A percentile compares a stretch with the other conserved stretches of the same genome.
Conservation (phyloP, 2,329 filamentous ascomycete species). For the Cordyceps farinosa region DNA sequence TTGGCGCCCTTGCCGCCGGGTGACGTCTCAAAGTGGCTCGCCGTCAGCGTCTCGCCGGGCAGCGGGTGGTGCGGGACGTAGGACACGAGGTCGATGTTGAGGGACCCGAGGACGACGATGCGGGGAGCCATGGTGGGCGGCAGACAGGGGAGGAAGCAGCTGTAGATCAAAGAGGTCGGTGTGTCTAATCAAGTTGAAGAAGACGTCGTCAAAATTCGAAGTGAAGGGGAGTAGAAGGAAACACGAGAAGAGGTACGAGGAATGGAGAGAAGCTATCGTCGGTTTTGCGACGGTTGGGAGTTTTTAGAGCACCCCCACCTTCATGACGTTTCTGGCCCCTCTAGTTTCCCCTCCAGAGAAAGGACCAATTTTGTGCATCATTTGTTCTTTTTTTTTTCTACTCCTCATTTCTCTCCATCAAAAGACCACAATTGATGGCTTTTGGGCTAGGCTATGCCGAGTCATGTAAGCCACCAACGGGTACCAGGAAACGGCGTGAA, state of each 20-base stretch:
- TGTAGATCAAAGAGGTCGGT: conserved; percentile 14
- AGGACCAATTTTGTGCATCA: neutral
- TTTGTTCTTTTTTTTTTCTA: neutral
- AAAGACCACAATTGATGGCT: neutral
- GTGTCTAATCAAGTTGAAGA: too few relatives aligned
- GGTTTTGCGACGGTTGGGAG: neutral
- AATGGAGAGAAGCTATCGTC: neutral
- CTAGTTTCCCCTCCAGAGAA: neutral
- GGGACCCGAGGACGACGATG: conserved; percentile 85
- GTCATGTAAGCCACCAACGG: neutral
- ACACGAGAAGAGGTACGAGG: neutral
- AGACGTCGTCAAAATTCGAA: too few relatives aligned
- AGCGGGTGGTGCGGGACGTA: conserved; percentile 78
- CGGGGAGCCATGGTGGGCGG: conserved; percentile 31
- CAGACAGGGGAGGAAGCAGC: conserved; percentile 14
- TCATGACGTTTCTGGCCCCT: neutral
- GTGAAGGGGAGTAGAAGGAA: neutral
- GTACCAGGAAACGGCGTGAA: neutral
- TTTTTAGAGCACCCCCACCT: neutral
- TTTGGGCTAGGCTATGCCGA: neutral
- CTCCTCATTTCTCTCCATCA: neutral
- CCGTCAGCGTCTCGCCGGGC: conserved; percentile 83
- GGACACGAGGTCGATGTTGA: conserved; percentile 92
- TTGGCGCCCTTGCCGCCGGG: conserved; percentile 94
- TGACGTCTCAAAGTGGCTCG: conserved; percentile 72